A percentile compares a stretch with the other conserved stretches of the same genome.
Conservation (phyloP, 768 basidiomycete genomes). For the Mycena alexandri region DNA sequence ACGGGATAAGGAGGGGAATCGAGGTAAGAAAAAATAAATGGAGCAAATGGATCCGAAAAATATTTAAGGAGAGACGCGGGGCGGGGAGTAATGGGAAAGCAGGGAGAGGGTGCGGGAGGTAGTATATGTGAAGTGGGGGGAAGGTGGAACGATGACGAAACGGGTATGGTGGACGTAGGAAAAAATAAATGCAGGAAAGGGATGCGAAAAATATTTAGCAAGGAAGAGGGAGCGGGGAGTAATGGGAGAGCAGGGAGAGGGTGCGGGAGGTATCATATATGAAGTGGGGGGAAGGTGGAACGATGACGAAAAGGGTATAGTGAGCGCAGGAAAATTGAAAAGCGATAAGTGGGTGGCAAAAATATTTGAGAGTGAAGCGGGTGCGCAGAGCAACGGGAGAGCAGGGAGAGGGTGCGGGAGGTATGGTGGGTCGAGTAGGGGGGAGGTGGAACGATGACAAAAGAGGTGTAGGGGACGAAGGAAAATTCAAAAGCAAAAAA, state of each 20-base stretch:
- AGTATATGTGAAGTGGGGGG: not conserved
- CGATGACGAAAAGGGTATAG: not conserved
- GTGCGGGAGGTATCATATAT: not conserved
- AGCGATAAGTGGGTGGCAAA: not conserved
- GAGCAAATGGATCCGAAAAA: not conserved
- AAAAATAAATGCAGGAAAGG: not conserved
- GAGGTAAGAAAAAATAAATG: not conserved
- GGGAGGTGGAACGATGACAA: not conserved
- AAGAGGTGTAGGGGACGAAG: not conserved
- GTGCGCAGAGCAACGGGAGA: not conserved
- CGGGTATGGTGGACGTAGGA: not conserved
- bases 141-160: not conserved
- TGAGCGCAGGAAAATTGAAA: not conserved
- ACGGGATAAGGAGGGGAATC: not conserved
- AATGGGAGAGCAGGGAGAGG: not conserved
- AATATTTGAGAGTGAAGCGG: not conserved
- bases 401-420: not conserved
- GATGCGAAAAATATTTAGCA: not conserved
- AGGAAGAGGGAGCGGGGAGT: not conserved
- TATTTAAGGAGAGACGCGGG: not conserved
- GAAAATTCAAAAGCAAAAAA: not conserved
- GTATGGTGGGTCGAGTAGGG: not conserved
- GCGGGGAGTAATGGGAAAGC: not conserved
- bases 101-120: slow-evolving; percentile 1
- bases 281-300: not conserved